A percentile compares a stretch with the other conserved stretches of the same genome.
Evolutionary conservation across 305 asterid species (phyloP).

Genomic region (Fraxinus sp.): DNA sequence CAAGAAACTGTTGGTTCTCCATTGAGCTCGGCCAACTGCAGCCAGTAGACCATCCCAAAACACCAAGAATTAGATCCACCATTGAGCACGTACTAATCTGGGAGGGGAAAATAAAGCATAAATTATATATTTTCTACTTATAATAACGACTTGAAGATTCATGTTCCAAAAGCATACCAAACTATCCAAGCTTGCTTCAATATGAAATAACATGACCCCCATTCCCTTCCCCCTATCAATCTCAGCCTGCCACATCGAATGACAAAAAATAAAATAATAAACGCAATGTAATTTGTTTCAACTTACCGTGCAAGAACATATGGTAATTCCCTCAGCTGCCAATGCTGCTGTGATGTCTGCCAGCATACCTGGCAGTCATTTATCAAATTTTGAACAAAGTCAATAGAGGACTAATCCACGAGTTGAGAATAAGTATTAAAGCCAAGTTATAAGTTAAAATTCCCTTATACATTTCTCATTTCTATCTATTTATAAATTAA

Average conservation of each 20-base stretch:
- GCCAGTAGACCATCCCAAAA: constrained; percentile 87
- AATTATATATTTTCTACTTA: neutral
- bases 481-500: too few species aligned
- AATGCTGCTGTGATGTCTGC: constrained; percentile 78
- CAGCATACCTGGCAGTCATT: constrained; percentile 66
- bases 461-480: too few species aligned
- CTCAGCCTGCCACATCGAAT: constrained; percentile 60
- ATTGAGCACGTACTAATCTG: constrained; percentile 67
- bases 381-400: neutral
- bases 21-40: constrained; percentile 78
- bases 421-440: neutral
- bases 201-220: constrained; percentile 75
- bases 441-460: neutral
- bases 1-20: constrained; percentile 51
- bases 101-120: constrained; percentile 9
- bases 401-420: neutral
- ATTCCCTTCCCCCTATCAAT: constrained; percentile 66
- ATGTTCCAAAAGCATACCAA: constrained; percentile 48
- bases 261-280: neutral
- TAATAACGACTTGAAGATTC: neutral
- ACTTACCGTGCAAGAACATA: constrained; percentile 89
- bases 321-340: constrained; percentile 65
- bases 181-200: constrained; percentile 70
- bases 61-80: constrained; percentile 76
- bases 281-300: neutral